A percentile compares a stretch with the other conserved stretches of the same genome.
Conservation (phyloP, 345 rosid genomes). For the Abelmoschus esculentus region DNA sequence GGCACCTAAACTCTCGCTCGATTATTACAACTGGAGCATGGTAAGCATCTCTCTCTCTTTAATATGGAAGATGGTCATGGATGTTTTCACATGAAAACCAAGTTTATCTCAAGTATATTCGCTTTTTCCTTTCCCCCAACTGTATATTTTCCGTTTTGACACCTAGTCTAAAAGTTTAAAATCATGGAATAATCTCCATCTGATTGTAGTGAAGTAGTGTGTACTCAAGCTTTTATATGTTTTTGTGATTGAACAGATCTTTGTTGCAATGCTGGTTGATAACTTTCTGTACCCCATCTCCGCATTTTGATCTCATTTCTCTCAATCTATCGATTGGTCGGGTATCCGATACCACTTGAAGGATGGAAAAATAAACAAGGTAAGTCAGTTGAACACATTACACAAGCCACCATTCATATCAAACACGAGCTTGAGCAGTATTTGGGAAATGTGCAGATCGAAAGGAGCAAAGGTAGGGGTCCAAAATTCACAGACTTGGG, state of each 20-base stretch:
- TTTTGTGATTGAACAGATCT: constrained; percentile 49
- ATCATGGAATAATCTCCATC: neutral
- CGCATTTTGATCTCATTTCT: constrained; percentile 87
- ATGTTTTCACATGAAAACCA: neutral
- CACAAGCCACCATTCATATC: neutral
- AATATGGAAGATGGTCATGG: neutral
- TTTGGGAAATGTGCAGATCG: constrained; percentile 47
- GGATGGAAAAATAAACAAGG: constrained; percentile 86
- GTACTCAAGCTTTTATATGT: neutral
- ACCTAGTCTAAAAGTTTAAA: neutral
- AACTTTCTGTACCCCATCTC: constrained; percentile 85
- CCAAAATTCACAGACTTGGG: constrained; percentile 87
- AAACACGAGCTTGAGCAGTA: neutral
- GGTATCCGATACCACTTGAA: constrained; percentile 83
- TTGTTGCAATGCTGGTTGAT: constrained; percentile 82
- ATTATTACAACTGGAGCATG: constrained; percentile 87
- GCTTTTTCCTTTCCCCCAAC: neutral
- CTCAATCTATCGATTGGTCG: constrained; percentile 96
- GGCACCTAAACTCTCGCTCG: constrained; percentile 81
- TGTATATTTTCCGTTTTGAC: neutral
- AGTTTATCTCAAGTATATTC: neutral
- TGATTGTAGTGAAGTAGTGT: neutral
- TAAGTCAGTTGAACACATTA: constrained; percentile 13
- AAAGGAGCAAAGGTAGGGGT: constrained; percentile 75
- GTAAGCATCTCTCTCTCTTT: constrained; percentile 31